Conservation (phyloP, 164 flowering plant species). For the Tinospora cordifolia region DNA sequence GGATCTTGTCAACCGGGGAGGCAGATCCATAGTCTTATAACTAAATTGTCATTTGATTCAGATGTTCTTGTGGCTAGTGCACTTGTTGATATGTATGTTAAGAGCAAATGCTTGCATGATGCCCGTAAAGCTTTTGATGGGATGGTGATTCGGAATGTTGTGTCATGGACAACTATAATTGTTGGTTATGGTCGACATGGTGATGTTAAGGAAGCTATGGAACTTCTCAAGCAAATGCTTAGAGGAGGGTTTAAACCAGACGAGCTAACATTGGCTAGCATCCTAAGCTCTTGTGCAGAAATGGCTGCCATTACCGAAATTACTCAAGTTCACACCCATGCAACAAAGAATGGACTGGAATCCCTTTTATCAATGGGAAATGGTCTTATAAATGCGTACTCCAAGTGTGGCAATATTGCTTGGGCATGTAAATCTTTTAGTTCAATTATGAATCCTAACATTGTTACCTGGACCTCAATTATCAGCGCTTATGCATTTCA, state of each 20-base stretch:
- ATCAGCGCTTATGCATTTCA: slow-evolving; percentile 46
- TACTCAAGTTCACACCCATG: slow-evolving; percentile 40
- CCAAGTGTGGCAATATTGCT: slow-evolving; percentile 45
- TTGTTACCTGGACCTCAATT: slow-evolving; percentile 60
- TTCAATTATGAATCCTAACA: slow-evolving; percentile 32
- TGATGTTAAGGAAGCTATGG: slow-evolving; percentile 45
- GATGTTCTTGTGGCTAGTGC: slow-evolving; percentile 51
- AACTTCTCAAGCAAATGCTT: slow-evolving; percentile 42
- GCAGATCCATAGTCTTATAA: slow-evolving; percentile 44
- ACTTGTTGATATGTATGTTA: slow-evolving; percentile 58
- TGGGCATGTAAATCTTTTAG: slow-evolving; percentile 33
- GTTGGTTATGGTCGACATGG: slow-evolving; percentile 58
- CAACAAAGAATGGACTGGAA: slow-evolving; percentile 32
- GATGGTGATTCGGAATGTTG: slow-evolving; percentile 38
- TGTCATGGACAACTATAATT: slow-evolving; percentile 63
- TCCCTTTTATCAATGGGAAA: slow-evolving; percentile 34
- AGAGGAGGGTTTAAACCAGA: slow-evolving; percentile 35
- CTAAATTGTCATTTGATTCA: slow-evolving; percentile 30
- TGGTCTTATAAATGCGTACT: slow-evolving; percentile 50
- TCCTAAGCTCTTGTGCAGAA: slow-evolving; percentile 53
- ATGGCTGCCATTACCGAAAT: slow-evolving; percentile 33
- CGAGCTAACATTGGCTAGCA: slow-evolving; percentile 54
- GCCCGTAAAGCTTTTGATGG: slow-evolving; percentile 49
- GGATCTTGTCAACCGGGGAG: slow-evolving; percentile 30
- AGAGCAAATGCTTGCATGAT: slow-evolving; percentile 31